Base-by-base conservation (phyloP, 164 flowering plant genomes). In the Nelumbo lutea region DNA sequence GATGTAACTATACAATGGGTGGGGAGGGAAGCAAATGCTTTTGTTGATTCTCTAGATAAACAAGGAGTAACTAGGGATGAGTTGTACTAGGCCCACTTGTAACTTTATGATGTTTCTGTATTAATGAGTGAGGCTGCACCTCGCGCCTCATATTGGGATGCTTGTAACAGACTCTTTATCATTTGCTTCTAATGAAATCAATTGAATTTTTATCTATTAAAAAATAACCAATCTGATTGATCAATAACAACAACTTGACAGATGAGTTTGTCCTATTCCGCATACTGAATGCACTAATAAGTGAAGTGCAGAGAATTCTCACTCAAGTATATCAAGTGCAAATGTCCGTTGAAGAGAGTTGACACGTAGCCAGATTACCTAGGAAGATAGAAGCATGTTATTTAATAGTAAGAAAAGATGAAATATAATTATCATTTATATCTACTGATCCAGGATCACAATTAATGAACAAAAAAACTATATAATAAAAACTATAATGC, bases 271-370 rank as follows among this genome's bases (percentile, higher is more conserved):
- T 44, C 14, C 9, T 45, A 53, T 5, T 9, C 59, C 42, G 3
- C 27, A 11, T 6, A 9, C 4, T 62, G n/a, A 13, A 59, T 57
- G 52, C 6, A 13, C 53, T 53, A 55, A 59, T 40, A 62, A 56
- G 48, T 14, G 66, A 27, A 42, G 48, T 2, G 47, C 56, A 42
- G 13, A 5, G 56, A 70, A 47, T 65, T 51, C 98, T 90, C 71
- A 95, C 99, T 95, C 99, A 42, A 95, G 86, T 80, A 95, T 88
- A 76, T 95, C 99, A 72, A 95, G 94, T 5, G 86, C 89, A 83
- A 92, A 92, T 45, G 88, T 83, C 68, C 98, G 85, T 61, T 90
- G 97, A 59, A 87, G 83, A 64, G 87, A 82, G 77, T 61, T 77
- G 67, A 83, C 87, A 42, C 82, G 94, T 70, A 95, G 73, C 97